Base-by-base conservation (phyloP, 768 basidiomycete genomes). In the Suillus fuscotomentosus region DNA sequence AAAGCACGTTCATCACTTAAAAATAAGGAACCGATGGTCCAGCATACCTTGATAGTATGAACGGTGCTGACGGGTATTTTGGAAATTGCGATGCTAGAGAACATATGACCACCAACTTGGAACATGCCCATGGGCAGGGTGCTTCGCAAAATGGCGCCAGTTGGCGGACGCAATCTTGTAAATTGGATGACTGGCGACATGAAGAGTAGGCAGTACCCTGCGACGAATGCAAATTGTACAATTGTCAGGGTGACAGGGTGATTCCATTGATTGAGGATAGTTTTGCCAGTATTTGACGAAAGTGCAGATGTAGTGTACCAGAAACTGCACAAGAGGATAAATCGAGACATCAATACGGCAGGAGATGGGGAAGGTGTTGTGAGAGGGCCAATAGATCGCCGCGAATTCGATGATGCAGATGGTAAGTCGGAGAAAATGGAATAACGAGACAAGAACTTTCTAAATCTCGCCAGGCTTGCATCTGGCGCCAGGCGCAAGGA, bases 171-270 rank as follows among this genome's bases (percentile, higher is more conserved):
- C 47, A 97, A 70, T 69, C 78, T 85, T 50, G 88, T 82, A 73
- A 91, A 89, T 27, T 84, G 85, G 22, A 92, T 76, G 41, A 81
- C 69, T 38, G 93, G 93, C 14, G 86, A 87, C 88, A 94, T 94
- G 80, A 90, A 86, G 60, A 97, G 78, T 60, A 93, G 80, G 72
- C 94, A 97, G 78, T 91, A 98, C 11, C 79, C 80, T 9, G 94
- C 91, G 57, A 98, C 91, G 75, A 99, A 97, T 68, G 89, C 95
- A 73, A 99, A 99, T 75, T 99, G 97, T 71, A 99, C 85, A 73
- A 99, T 94, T 45, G 97, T 99, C 73, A 99, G 87, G 66, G 97
- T 99, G 72, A 99, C 86, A 5, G 97, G 97, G 78, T 92, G 98
- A 61, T 88, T 86, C 78, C 98, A 99, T 70, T 91, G 89, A 69